Evolutionary conservation across 805 yeast genomes (phyloP).

Genomic region (Saccharomyces mikatae): DNA sequence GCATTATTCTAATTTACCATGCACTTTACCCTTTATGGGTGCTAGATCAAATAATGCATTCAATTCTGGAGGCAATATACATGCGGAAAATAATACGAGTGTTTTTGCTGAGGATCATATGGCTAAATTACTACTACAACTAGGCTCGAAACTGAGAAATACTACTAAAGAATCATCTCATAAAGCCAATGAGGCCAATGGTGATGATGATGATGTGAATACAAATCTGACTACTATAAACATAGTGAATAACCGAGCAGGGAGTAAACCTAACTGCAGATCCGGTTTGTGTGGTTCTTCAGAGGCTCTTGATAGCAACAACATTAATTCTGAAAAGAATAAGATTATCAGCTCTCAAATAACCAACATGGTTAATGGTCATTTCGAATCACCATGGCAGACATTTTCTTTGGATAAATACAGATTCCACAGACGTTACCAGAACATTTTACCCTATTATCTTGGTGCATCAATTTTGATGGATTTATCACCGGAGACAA

Average conservation of each 20-base stretch:
- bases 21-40: not conserved
- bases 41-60: not conserved
- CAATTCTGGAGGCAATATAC: not conserved
- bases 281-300: not conserved
- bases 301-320: not conserved
- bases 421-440: slow-evolving; percentile 41
- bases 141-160: not conserved
- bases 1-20: not conserved
- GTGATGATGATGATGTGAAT: not conserved
- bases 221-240: not conserved
- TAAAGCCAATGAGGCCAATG: not conserved
- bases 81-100: not conserved
- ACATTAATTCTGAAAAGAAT: not conserved
- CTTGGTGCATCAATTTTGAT: slow-evolving; percentile 32
- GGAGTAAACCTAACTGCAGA: not conserved
- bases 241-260: not conserved
- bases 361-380: not conserved
- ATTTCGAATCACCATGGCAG: slow-evolving; percentile 18
- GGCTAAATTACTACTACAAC: slow-evolving; percentile 3
- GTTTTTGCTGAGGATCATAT: not conserved
- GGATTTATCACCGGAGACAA: slow-evolving; percentile 30
- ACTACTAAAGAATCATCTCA: not conserved
- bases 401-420: slow-evolving; percentile 36
- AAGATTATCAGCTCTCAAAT: not conserved
- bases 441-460: slow-evolving; percentile 35